A percentile compares a stretch with the other conserved stretches of the same genome.
Conservation (phyloP, 225 moss, liverwort and hornwort genomes). For the Polytrichum commune region DNA sequence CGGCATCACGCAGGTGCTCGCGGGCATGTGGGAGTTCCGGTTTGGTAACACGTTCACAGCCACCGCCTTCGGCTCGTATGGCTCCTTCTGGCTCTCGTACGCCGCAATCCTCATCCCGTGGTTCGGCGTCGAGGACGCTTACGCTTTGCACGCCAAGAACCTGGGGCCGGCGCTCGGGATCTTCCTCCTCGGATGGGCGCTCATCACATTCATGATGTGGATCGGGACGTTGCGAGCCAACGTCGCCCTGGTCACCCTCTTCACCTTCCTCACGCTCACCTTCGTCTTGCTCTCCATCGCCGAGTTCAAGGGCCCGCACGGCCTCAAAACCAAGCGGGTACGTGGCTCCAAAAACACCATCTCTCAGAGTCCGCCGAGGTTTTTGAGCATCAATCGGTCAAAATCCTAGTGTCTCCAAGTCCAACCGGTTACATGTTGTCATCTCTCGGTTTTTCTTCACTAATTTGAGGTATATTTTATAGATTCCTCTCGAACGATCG, state of each 20-base stretch:
- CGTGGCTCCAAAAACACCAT: too few relatives aligned
- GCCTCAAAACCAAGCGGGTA: slow-evolving; percentile 6
- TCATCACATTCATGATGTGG: slow-evolving; percentile 67
- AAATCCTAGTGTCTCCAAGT: too few relatives aligned
- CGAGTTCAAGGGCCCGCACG: slow-evolving; percentile 35
- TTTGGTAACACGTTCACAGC: slow-evolving; percentile 68
- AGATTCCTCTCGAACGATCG: too few relatives aligned
- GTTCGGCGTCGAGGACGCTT: slow-evolving; percentile 45
- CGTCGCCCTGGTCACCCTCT: slow-evolving; percentile 51
- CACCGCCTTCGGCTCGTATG: slow-evolving; percentile 61
- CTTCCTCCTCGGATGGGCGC: slow-evolving; percentile 52
- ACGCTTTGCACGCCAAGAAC: slow-evolving; percentile 20
- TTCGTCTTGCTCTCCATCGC: slow-evolving; percentile 54
- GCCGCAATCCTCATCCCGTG: slow-evolving; percentile 56
- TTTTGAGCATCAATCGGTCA: too few relatives aligned
- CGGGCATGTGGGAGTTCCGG: slow-evolving; percentile 80
- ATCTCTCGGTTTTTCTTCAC: too few relatives aligned
- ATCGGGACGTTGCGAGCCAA: slow-evolving; percentile 58
- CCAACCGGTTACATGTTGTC: too few relatives aligned
- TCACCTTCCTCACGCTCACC: slow-evolving; percentile 50
- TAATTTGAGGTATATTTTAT: too few relatives aligned
- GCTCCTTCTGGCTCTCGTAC: slow-evolving; percentile 67
- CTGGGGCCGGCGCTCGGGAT: slow-evolving; percentile 40
- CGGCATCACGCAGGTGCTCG: slow-evolving; percentile 54
- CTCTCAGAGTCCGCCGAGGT: too few relatives aligned